phyloP scores from a whole-genome alignment of 2,329 filamentous ascomycete species.

The Didymella glomerata region DNA sequence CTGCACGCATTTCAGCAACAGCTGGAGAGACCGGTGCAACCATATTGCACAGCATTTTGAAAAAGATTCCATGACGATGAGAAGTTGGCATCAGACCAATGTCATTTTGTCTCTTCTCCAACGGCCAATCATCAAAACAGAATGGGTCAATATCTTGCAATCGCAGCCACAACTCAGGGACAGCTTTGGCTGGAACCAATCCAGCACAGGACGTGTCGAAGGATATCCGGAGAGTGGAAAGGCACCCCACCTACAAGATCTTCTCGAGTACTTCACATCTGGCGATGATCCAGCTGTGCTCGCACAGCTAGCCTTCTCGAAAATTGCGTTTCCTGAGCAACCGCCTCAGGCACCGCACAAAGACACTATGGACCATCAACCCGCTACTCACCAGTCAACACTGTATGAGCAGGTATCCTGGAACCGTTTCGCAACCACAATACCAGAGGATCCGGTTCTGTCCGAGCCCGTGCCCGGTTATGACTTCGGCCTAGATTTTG shows the following conservation, averaged over 20 bases:
- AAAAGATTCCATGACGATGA: constrained; percentile 58
- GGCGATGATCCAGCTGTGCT: constrained; percentile 29
- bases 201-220: constrained; percentile 39
- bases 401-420: constrained; percentile 9
- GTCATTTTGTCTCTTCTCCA: constrained; percentile 72
- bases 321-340: constrained; percentile 19
- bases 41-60: constrained; percentile 73
- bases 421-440: constrained; percentile 18
- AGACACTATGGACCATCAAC: constrained; percentile 19
- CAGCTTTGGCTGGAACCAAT: constrained; percentile 36
- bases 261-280: constrained; percentile 38
- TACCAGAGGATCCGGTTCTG: constrained; percentile 19
- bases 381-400: constrained; percentile 1
- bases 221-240: constrained; percentile 39
- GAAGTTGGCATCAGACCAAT: constrained; percentile 71
- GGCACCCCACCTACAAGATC: constrained; percentile 38
- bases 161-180: constrained; percentile 25
- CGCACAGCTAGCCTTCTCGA: constrained; percentile 35
- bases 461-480: constrained; percentile 12
- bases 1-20: constrained; percentile 67
- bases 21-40: constrained; percentile 70
- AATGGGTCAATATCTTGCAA: constrained; percentile 57
- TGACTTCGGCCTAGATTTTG: constrained; percentile 6
- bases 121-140: constrained; percentile 65
- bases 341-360: constrained; percentile 28